phyloP scores from a whole-genome alignment of 2,329 filamentous ascomycete genomes.

The Blastomyces emzantsi region DNA sequence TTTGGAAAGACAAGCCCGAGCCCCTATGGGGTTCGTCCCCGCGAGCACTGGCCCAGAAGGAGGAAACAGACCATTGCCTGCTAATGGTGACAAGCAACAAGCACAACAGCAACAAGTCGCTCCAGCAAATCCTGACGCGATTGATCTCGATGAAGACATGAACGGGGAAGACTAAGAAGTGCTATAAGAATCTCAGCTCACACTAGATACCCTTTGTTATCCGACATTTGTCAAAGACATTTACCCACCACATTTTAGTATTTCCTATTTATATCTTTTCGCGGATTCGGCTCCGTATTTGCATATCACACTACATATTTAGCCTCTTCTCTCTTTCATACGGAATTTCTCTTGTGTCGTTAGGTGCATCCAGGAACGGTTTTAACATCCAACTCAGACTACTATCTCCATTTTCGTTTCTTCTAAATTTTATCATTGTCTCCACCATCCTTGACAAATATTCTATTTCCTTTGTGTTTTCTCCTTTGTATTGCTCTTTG shows the following conservation, averaged over 20 bases:
- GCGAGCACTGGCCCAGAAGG: constrained; percentile 66
- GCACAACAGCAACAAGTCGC: constrained; percentile 21
- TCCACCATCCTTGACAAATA: not conserved
- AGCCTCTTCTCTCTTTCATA: not conserved
- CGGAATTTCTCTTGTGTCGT: not conserved
- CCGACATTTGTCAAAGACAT: not conserved
- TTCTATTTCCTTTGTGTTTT: not conserved
- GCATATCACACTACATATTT: not conserved
- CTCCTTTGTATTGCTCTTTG: not conserved
- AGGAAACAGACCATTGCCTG: constrained; percentile 43
- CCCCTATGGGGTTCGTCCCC: constrained; percentile 83
- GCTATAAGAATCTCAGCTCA: not conserved
- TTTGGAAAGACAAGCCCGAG: constrained; percentile 77
- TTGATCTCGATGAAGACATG: constrained; percentile 61
- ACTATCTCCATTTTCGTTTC: not conserved
- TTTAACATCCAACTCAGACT: not conserved
- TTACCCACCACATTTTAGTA: not conserved
- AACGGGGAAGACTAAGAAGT: constrained; percentile 2
- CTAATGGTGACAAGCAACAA: constrained; percentile 24
- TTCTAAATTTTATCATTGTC: not conserved
- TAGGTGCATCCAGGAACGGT: not conserved
- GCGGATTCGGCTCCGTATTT: not conserved
- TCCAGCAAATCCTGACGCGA: constrained; percentile 71
- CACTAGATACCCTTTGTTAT: constrained; percentile 2
- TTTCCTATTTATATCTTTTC: not conserved